Percentiles rank a stretch among this genome's conserved stretches.
phyloP scores from a whole-genome alignment of 169 alveolate genomes.

The Eimeria sp. region DNA sequence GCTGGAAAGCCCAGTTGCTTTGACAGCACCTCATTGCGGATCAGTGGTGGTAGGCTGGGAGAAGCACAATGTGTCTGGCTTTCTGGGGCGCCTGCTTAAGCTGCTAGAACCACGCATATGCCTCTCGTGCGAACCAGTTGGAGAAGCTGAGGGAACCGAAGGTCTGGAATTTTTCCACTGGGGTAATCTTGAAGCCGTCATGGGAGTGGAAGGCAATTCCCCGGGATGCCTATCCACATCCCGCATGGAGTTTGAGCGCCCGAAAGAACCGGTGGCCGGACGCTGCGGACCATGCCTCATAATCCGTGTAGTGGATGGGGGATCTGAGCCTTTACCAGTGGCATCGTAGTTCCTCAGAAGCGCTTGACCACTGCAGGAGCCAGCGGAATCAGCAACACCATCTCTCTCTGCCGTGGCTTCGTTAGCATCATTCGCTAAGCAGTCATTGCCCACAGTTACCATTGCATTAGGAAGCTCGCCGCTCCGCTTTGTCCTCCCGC shows the following conservation, averaged over 20 bases:
- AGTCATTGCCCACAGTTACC: background rate
- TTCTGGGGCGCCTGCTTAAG: slow-evolving; percentile 50
- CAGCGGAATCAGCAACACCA: slow-evolving; percentile 31
- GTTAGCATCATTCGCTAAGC: slow-evolving; percentile 2
- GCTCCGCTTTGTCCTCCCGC: background rate
- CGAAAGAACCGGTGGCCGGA: slow-evolving; percentile 39
- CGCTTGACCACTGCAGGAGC: background rate
- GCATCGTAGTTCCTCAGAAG: slow-evolving; percentile 2
- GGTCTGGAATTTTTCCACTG: slow-evolving; percentile 43
- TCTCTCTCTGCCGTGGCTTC: slow-evolving; percentile 7
- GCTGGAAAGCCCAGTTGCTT: background rate
- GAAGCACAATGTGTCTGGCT: slow-evolving; percentile 7
- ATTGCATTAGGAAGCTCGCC: background rate
- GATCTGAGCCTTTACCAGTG: background rate
- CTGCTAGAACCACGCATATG: slow-evolving; percentile 34
- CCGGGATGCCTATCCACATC: slow-evolving; percentile 34
- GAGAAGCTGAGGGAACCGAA: slow-evolving; percentile 25
- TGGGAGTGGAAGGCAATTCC: slow-evolving; percentile 52
- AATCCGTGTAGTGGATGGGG: background rate
- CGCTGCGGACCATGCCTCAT: slow-evolving; percentile 33
- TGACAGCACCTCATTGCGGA: slow-evolving; percentile 11
- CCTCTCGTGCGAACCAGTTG: slow-evolving; percentile 45
- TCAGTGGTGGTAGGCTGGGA: slow-evolving; percentile 49
- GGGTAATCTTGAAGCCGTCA: slow-evolving; percentile 58
- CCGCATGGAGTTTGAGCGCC: slow-evolving; percentile 63